Base-by-base conservation (phyloP, 768 basidiomycete genomes). In the Suillus sp. region DNA sequence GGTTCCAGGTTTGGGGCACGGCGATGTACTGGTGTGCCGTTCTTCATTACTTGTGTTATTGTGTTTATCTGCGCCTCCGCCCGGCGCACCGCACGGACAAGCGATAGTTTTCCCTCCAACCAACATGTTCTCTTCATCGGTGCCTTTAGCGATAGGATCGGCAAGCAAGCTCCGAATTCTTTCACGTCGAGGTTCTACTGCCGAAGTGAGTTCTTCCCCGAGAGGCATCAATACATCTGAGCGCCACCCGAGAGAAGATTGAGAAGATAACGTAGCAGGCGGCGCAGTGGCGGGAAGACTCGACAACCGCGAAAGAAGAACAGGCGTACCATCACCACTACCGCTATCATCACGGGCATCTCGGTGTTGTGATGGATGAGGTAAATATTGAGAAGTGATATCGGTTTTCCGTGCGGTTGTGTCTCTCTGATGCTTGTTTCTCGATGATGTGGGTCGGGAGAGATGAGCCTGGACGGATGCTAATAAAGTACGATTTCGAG, bases 391-490 rank as follows among this genome's bases (percentile, higher is more conserved):
- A 1, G n/a, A 25, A 32, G 53, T 50, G 7, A 45, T 59, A 34
- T 50, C 55, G 18, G 56, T 27, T 37, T 50, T 42, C 47, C 51
- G 62, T 10, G 18, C 27, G 5, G 5, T 53, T 13, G 20, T n/a
- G 32, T 20, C 38, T 20, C 37, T 5, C 16, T 18, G 55, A 38
- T 27, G 37, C 18, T 30, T 40, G 10, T 11, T 20, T 60, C 64
- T 64, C 22, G 48, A 57, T 20, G 35, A 30, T 47, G 50, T 37
- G 8, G 69, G 62, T 7, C 58, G 62, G 13, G 67, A 65, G 56
- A 86, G 79, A 69, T 86, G 78, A 1, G 81, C 80, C 45, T 80
- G 81, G 4, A 86, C 78, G 16, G 83, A 80, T 60, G 83, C 79
- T 48, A 77, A 73, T 38, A 86, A 75, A 65, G 74, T 81, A 65